Base-by-base conservation (phyloP, 352 stramenopile species). In the Aphanomyces invadans region DNA sequence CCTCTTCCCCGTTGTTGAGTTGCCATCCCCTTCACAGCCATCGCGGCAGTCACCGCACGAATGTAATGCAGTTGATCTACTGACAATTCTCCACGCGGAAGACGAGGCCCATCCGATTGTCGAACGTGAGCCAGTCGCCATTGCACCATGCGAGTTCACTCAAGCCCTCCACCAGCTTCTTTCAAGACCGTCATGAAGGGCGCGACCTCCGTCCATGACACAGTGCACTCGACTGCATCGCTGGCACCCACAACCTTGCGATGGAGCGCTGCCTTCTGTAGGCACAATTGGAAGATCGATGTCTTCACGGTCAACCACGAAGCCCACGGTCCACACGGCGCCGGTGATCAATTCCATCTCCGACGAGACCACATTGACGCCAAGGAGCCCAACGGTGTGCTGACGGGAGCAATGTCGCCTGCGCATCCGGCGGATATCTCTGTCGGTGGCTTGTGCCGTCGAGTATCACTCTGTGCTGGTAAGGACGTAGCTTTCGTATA, bases 1-100 rank as follows among this genome's bases (percentile, higher is more conserved):
- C 74, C 99, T 99, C 87, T 99, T 97, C 15, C 96, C 96, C 79
- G 99, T 99, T 57, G 95, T 88, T 15, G 90, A 91, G 32, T 97
- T 73, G 9, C 96, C 97, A 59, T 98, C 87, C 65, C 97, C 96
- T 77, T 99, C 97, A 76, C 97, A 56, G 98, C 79, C 54, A 98
- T 97, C 71, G 97, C 93, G 69, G 95, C 77, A 15, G 95, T 95
- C 53, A 98, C 89, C 28, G 90, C 89, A 62, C 92, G 73, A 15
- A 92, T 70, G 0, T 73, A 71, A 71, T 92, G 90, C 0, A 69
- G 72, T 11, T 69, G 65, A 25, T 32, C 1, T 57, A 28, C 15
- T 59, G 56, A 71, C 89, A 89, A 69, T 96, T 83, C 57, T 98
- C 80, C 54, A 99, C 86, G 65, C 98, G 94, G 85, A 98, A 99